These are phyloP conservation scores for Epicoccum nigrum DNA, from an alignment of 2,329 filamentous ascomycete genomes.

Conservation along the genomic window DNA sequence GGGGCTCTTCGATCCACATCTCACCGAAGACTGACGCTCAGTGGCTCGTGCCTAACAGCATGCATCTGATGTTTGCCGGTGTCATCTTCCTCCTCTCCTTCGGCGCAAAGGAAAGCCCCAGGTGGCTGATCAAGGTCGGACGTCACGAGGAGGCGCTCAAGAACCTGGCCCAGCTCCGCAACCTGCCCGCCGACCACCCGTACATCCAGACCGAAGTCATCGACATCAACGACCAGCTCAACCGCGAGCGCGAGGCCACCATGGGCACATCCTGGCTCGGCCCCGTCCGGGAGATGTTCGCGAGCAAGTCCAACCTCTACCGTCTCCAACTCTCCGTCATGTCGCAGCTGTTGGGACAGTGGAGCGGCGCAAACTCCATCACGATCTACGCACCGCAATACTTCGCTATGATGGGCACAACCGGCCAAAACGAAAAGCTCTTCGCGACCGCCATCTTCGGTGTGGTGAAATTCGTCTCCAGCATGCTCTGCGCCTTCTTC, in stretches of 20 bases:
- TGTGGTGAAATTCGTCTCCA: conserved; percentile 66
- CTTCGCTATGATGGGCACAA: conserved; percentile 73
- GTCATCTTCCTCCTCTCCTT: conserved; percentile 74
- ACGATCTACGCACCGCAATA: conserved; percentile 75
- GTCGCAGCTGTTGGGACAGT: conserved; percentile 75
- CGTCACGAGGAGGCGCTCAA: conserved; percentile 63
- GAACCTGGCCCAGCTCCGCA: conserved; percentile 64
- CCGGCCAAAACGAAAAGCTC: conserved; percentile 70
- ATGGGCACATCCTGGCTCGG: conserved; percentile 69
- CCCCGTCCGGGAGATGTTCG: conserved; percentile 71
- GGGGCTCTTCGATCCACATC: conserved; percentile 60
- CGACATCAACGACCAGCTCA: conserved; percentile 68
- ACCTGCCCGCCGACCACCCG: conserved; percentile 64
- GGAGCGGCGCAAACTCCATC: conserved; percentile 74
- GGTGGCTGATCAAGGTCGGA: conserved; percentile 71
- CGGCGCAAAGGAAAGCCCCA: conserved; percentile 72
- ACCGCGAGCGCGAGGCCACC: conserved; percentile 74
- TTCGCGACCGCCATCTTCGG: conserved; percentile 76
- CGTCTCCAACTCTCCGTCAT: conserved; percentile 71
- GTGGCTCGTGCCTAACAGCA: conserved; percentile 71
- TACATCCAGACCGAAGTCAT: conserved; percentile 68
- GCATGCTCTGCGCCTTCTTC: conserved; percentile 75
- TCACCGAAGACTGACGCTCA: conserved; percentile 50
- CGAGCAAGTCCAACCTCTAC: conserved; percentile 72
- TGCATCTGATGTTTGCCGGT: conserved; percentile 78